A percentile compares a stretch with the other conserved stretches of the same genome.
Evolutionary conservation across 345 rosid species (phyloP).

Genomic region (Erodium maritimum): DNA sequence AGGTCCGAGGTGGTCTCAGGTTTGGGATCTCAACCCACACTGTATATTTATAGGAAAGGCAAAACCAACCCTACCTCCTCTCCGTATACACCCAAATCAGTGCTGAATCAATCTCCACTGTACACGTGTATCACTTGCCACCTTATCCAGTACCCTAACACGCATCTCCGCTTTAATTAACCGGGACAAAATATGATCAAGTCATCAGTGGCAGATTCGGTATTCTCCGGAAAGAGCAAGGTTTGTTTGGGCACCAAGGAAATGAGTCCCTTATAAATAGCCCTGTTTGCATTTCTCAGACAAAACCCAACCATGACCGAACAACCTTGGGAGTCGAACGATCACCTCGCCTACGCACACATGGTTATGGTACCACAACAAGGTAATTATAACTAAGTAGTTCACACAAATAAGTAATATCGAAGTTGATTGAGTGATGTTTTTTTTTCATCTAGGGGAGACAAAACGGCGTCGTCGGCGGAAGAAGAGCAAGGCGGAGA

Average conservation of each 20-base stretch:
- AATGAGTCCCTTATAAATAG: background rate
- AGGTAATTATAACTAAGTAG: too few species aligned
- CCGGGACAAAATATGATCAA: background rate
- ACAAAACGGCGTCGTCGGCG: slow-evolving; percentile 44
- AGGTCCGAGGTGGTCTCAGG: slow-evolving; percentile 26
- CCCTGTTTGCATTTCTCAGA: background rate
- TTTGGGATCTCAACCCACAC: slow-evolving; percentile 29
- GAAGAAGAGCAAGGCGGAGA: slow-evolving; percentile 42
- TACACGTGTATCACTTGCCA: background rate
- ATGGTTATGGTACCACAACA: slow-evolving; percentile 37
- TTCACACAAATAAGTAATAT: too few species aligned
- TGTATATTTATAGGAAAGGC: slow-evolving; percentile 14
- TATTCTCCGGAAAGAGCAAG: background rate
- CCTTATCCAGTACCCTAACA: background rate
- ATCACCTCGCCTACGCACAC: slow-evolving; percentile 35
- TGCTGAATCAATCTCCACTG: background rate
- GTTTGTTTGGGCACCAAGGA: background rate
- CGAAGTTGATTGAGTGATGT: too few species aligned
- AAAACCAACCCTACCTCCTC: slow-evolving; percentile 6
- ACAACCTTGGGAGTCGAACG: too few species aligned
- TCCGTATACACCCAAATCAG: background rate
- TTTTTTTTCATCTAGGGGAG: slow-evolving; percentile 6
- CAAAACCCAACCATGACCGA: background rate
- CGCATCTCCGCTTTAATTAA: background rate
- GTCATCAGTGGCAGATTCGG: background rate